Conservation (phyloP, 306 rosid genomes). For the Malus domestica region DNA sequence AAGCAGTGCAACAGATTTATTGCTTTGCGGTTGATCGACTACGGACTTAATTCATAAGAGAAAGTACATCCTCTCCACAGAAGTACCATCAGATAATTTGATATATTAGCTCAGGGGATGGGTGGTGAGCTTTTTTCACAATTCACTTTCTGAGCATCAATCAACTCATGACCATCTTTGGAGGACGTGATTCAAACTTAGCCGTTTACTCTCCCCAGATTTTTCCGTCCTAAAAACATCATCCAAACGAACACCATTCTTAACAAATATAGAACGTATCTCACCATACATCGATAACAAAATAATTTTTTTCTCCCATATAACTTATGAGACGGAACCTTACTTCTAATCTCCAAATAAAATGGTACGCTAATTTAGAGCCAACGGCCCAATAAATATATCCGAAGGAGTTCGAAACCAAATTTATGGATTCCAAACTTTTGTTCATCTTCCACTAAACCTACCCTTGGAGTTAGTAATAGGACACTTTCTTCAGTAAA, state of each 20-base stretch:
- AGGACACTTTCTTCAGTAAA: background rate
- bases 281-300: too few species aligned
- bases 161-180: conserved; percentile 24
- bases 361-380: too few species aligned
- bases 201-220: conserved; percentile 30
- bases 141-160: conserved; percentile 21
- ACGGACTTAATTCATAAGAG: background rate
- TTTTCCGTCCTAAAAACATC: conserved; percentile 16
- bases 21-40: conserved; percentile 24
- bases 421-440: background rate
- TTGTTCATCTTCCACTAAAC: background rate
- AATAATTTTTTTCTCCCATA: too few species aligned
- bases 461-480: background rate
- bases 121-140: conserved; percentile 30
- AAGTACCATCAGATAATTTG: conserved; percentile 32
- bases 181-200: conserved; percentile 31
- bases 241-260: conserved; percentile 24
- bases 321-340: background rate
- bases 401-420: background rate
- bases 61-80: conserved; percentile 11
- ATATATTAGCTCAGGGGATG: conserved; percentile 20
- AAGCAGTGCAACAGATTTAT: too few species aligned
- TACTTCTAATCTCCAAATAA: background rate
- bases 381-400: background rate
- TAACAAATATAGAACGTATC: background rate